Evolutionary conservation across 441 rosid species (phyloP), one percentile per base, ranked within the genome.

Genomic region (Croton laevigatus): DNA sequence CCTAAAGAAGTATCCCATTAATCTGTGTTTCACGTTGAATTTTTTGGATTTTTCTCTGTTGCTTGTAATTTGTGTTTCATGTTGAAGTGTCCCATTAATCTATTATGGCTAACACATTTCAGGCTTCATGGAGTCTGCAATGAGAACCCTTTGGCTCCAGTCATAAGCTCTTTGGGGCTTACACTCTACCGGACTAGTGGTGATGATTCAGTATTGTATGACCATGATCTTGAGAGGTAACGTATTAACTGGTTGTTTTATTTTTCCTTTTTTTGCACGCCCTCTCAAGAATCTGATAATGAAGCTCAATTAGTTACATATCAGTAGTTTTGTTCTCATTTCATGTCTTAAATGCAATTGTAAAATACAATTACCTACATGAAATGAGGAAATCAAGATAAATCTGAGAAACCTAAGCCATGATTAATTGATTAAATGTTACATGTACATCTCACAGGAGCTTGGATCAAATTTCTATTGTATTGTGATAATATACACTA

Each of bases 111-210:
- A 71, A 36, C 72, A 36, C 45, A 63, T 16, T 76, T 11, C 85
- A 91, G 97, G 97, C 81, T 91, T 68, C 97, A 89, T 80, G 97
- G 97, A 65, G 96, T 87, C 63, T 91, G 94, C 75, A 82, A 89
- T 62, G 96, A 91, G 82, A 91, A 91, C 75, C 97, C 97, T 5
- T 81, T 91, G 82, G 97, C 94, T 70, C 96, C 96, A 3, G 68
- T 91, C 62, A 91, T 91, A 71, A 82, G 93, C 40, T 76, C 78
- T 75, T 76, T 91, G 60, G 96, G 96, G 63, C 91, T 91, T 65
- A 83, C 86, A 51, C 68, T 91, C 57, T 88, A 89, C 81, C 85
- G 93, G 71, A 91, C 97, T 54, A 91, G 97, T 53, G 97, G 95
- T 57, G 97, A 91, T 68, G 82, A 91, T 81, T 91, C 97, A 48